Base-by-base conservation (phyloP, 2,329 filamentous ascomycete genomes). In the Diplocarpon rosae region DNA sequence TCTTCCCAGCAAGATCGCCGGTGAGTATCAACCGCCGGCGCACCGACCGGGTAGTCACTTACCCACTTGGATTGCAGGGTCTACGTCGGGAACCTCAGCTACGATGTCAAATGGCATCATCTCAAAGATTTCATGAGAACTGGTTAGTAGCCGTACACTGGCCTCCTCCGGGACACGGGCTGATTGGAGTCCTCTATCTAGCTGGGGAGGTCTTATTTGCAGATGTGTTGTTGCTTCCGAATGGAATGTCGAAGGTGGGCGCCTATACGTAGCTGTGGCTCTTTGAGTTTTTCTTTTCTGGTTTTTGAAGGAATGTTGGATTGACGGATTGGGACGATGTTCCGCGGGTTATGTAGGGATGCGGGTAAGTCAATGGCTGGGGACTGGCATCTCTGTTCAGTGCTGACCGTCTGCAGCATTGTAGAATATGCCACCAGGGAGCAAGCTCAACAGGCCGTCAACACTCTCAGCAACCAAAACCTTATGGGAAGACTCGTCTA, bases 211-310 rank as follows among this genome's bases (percentile, higher is more conserved):
- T 98, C 68, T 80, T 96, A 73, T 98, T 95, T 73, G 92, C 92
- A 74, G 92, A 98, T 78, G 92, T 98, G 65, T 82, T 98, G 71
- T 77, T 95, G 69, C 88, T 98, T 83, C 92, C 92, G 65, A 98
- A 98, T 78, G 92, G 92, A 89, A 98, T 98, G 92, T 96, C 90
- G 86, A 98, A 98, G 90, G 90, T 96, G 89, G 87, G 86, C 88
- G 80, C 82, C 76, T 84, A 85, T 75, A 80, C 73, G 76, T 89
- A 83, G 84, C 79, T n/a, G n/a, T 81, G 78, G 85, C 85, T 78
- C 79, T 78, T 70, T 80, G 65, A 69, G 71, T 75, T 69, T 70
- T 71, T 67, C 60, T 65, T 67, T 72, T 68, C 66, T 70, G 63
- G 62, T 63, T 64, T 63, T 83, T 86, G 79, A 80, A 83, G 87